These are phyloP conservation scores for Boletales sp. DNA, from an alignment of 768 basidiomycete species.

Conservation along the genomic window DNA sequence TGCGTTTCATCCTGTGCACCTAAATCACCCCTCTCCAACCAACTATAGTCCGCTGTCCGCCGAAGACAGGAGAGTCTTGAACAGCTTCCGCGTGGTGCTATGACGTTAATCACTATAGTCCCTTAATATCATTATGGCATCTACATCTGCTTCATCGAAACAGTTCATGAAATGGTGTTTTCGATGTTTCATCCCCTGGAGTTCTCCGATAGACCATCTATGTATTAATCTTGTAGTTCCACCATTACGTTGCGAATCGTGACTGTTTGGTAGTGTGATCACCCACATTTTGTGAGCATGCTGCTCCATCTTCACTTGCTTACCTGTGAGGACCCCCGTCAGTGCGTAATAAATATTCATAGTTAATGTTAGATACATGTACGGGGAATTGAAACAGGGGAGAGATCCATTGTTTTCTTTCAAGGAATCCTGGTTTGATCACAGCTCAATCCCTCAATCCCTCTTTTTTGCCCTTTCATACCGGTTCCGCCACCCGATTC, in stretches of 20 bases:
- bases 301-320: not conserved
- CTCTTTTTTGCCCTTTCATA: not conserved
- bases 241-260: not conserved
- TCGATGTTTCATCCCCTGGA: constrained; percentile 5
- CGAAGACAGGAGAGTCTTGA: constrained; percentile 58
- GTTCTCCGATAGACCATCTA: not conserved
- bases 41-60: constrained; percentile 42
- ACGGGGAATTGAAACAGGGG: not conserved
- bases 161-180: not conserved
- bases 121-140: constrained; percentile 4
- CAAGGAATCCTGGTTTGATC: not conserved
- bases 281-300: not conserved
- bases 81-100: constrained; percentile 51
- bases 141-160: not conserved
- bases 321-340: not conserved
- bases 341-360: not conserved
- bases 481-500: not conserved
- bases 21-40: constrained; percentile 23
- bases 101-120: constrained; percentile 23
- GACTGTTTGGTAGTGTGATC: not conserved
- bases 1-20: constrained; percentile 13
- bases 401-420: not conserved
- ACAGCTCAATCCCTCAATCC: too few relatives aligned
- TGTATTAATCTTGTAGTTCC: constrained; percentile 3
- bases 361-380: too few relatives aligned